These are phyloP conservation scores for Eutrema salsugineum DNA, from an alignment of 441 rosid genomes.

Conservation along the genomic window DNA sequence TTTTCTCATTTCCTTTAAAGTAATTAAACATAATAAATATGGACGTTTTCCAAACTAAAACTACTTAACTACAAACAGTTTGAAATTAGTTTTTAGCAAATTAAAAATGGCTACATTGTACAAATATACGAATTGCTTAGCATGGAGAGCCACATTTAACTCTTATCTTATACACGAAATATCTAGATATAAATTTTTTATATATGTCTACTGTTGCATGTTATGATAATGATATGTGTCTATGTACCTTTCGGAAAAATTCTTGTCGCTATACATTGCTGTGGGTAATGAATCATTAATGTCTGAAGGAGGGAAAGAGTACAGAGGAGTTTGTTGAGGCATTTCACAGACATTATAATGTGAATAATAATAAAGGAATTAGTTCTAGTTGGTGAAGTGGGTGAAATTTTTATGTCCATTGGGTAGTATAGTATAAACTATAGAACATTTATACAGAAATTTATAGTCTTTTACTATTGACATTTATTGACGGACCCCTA, in stretches of 20 bases:
- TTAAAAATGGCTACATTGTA: not conserved
- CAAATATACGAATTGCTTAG: not conserved
- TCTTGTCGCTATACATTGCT: constrained; percentile 8
- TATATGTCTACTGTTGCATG: not conserved
- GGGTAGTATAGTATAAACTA: not conserved
- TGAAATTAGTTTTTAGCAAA: not conserved
- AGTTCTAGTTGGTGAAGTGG: constrained; percentile 31
- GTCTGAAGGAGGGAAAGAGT: constrained; percentile 1
- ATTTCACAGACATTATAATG: constrained; percentile 2
- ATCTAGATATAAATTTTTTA: not conserved
- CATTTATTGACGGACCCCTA: constrained; percentile 18
- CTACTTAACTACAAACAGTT: not conserved
- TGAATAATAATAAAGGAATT: not conserved
- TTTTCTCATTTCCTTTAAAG: not conserved
- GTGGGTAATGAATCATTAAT: constrained; percentile 9
- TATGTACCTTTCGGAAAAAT: not conserved
- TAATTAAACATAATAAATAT: no score
- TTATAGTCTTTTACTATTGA: not conserved
- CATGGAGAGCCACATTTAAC: not conserved
- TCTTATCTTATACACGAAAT: not conserved
- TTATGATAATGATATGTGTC: not conserved
- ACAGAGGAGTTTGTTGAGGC: constrained; percentile 8
- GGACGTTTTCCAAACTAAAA: no score
- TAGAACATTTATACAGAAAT: not conserved
- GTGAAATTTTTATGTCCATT: constrained; percentile 9